Evolutionary conservation across 192 early-diverging fungal species (phyloP).

Genomic region (Spinellus fusiger): DNA sequence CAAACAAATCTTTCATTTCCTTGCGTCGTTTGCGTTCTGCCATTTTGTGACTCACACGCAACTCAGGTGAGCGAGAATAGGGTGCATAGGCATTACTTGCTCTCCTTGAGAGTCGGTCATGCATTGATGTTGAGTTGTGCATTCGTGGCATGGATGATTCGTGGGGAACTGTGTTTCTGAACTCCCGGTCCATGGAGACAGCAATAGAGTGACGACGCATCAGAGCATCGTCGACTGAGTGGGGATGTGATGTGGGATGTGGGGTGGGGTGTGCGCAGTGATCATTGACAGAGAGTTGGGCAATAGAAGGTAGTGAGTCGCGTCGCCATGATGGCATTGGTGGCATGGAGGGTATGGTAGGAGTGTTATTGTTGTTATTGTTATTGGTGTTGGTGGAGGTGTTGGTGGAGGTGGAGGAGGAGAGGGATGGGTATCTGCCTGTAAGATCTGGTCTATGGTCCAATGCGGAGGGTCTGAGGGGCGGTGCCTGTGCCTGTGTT

Average conservation of each 20-base stretch:
- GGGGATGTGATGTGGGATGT: not conserved
- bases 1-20: slow-evolving; percentile 91
- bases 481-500: too few relatives aligned
- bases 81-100: slow-evolving; percentile 36
- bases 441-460: slow-evolving; percentile 35
- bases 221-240: not conserved
- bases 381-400: too few relatives aligned
- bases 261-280: not conserved
- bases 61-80: slow-evolving; percentile 68
- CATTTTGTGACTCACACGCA: slow-evolving; percentile 81
- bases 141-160: slow-evolving; percentile 17
- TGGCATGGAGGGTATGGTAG: too few relatives aligned
- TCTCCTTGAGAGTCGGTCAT: not conserved
- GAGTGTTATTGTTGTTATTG: too few relatives aligned
- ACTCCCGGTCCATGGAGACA: not conserved
- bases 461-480: slow-evolving; percentile 22
- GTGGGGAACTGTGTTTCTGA: not conserved
- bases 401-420: too few relatives aligned
- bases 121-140: slow-evolving; percentile 23
- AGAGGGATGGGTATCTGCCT: slow-evolving; percentile 21
- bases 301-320: slow-evolving; percentile 42
- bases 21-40: slow-evolving; percentile 82
- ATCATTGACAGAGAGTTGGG: slow-evolving; percentile 18
- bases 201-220: slow-evolving; percentile 28
- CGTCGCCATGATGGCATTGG: slow-evolving; percentile 27